phyloP scores from a whole-genome alignment of 768 basidiomycete species.

The Rhizopogon roseolus region DNA sequence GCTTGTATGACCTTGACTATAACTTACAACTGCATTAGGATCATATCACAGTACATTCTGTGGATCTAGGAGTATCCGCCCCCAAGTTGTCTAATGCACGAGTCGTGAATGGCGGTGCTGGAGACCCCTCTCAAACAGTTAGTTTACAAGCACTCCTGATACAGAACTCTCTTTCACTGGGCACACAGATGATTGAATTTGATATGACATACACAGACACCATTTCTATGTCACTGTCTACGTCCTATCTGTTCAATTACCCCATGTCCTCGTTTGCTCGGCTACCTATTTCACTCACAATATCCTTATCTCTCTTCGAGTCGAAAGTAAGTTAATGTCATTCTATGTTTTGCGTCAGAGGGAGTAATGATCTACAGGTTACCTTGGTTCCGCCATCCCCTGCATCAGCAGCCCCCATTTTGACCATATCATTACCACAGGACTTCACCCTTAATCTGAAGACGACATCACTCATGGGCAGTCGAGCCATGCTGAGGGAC shows the following conservation, averaged over 20 bases:
- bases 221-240: constrained; percentile 78
- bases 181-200: constrained; percentile 67
- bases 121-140: constrained; percentile 23
- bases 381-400: constrained; percentile 57
- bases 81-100: constrained; percentile 74
- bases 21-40: constrained; percentile 45
- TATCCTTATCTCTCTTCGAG: constrained; percentile 71
- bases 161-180: constrained; percentile 12
- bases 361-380: constrained; percentile 37
- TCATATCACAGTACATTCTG: constrained; percentile 78
- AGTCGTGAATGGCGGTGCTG: constrained; percentile 21
- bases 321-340: constrained; percentile 46
- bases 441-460: constrained; percentile 84
- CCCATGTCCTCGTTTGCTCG: constrained; percentile 79
- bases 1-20: neutral
- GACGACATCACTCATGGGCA: constrained; percentile 90
- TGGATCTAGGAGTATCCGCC: constrained; percentile 77
- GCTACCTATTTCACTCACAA: constrained; percentile 75
- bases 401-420: constrained; percentile 46
- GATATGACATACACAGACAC: constrained; percentile 83
- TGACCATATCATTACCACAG: constrained; percentile 74
- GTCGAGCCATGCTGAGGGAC: constrained; percentile 94
- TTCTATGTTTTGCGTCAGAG: constrained; percentile 3
- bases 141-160: constrained; percentile 8
- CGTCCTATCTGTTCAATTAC: constrained; percentile 80